Base-by-base conservation (phyloP, 2,329 filamentous ascomycete genomes). In the Colletotrichum agaves region DNA sequence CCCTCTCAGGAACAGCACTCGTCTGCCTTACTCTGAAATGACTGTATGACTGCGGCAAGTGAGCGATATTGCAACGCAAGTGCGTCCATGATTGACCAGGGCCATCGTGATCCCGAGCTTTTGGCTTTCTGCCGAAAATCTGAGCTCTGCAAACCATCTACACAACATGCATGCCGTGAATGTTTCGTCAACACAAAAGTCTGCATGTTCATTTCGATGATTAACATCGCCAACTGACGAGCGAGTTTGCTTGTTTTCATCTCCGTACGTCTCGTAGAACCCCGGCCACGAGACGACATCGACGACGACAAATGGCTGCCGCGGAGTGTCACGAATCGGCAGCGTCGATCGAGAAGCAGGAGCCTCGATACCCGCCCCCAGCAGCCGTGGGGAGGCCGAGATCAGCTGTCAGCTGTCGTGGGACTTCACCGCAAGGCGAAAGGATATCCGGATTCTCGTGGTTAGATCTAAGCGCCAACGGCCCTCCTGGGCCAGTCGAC, bases 381-480 rank as follows among this genome's bases (percentile, higher is more conserved):
- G 50, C 44, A 8, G 59, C 59, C 19, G 15, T 21, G 8, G 52
- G 37, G 5, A 44, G 23, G 13, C 46, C 37, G 5, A 21, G 33
- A 11, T 59, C 46, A 6, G 49, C 37, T 27, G 31, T 17, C 19
- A 55, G 43, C 31, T 39, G 27, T 12, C 43, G 62, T 15, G 44
- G 21, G 1, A 46, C 39, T 37, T 50, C 53, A 5, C 21, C 37
- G 27, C 60, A 64, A 6, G 47, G 13, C 11, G 35, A 37, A 3
- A 37, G 65, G 21, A 68, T 23, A 13, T 68, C 65, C 1, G 41
- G 61, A 1, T 68, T 68, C 41, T 68, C 53, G 5, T 65, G 65
- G 65, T 65, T 68, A 10, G 33, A 53, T 13, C 41, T 68, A 8
- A 55, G 65, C 47, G 61, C 41, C 17, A 37, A 44, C 12, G 65